Evolutionary conservation across 225 moss, liverwort and hornwort species (phyloP).

Genomic region (Asterella californica): DNA sequence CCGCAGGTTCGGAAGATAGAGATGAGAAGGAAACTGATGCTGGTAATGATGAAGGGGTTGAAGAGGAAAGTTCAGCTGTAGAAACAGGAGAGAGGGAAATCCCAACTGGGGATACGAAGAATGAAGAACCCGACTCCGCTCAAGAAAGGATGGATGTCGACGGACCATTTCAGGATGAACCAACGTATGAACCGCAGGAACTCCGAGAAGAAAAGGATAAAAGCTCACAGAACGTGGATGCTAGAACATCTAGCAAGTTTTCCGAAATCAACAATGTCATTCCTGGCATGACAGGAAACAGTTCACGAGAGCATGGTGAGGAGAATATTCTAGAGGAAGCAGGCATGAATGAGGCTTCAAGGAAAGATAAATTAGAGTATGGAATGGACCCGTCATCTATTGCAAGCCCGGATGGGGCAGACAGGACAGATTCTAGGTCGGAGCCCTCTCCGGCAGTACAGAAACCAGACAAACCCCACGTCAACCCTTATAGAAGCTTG

Average conservation of each 20-base stretch:
- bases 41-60: slow-evolving; percentile 15
- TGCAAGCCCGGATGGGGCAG: slow-evolving; percentile 52
- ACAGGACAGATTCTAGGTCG: slow-evolving; percentile 42
- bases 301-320: slow-evolving; percentile 43
- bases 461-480: slow-evolving; percentile 53
- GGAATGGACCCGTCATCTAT: slow-evolving; percentile 52
- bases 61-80: slow-evolving; percentile 3
- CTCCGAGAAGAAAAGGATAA: slow-evolving; percentile 40
- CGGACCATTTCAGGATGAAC: slow-evolving; percentile 46
- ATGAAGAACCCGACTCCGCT: slow-evolving; percentile 23
- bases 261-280: slow-evolving; percentile 56
- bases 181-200: slow-evolving; percentile 44
- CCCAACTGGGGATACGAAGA: slow-evolving; percentile 18
- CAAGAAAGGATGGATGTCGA: slow-evolving; percentile 49
- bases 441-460: slow-evolving; percentile 31
- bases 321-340: slow-evolving; percentile 51
- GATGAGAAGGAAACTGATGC: slow-evolving; percentile 20
- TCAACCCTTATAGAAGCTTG: slow-evolving; percentile 73
- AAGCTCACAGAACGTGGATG: slow-evolving; percentile 47
- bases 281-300: slow-evolving; percentile 59
- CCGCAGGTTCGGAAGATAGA: slow-evolving; percentile 23
- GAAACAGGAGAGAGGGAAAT: neutral
- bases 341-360: slow-evolving; percentile 55
- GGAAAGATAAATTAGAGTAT: slow-evolving; percentile 41
- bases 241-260: slow-evolving; percentile 58